A percentile compares a stretch with the other conserved stretches of the same genome.
phyloP scores from a whole-genome alignment of 2,329 filamentous ascomycete species.

The Amesomyces nigricolor region DNA sequence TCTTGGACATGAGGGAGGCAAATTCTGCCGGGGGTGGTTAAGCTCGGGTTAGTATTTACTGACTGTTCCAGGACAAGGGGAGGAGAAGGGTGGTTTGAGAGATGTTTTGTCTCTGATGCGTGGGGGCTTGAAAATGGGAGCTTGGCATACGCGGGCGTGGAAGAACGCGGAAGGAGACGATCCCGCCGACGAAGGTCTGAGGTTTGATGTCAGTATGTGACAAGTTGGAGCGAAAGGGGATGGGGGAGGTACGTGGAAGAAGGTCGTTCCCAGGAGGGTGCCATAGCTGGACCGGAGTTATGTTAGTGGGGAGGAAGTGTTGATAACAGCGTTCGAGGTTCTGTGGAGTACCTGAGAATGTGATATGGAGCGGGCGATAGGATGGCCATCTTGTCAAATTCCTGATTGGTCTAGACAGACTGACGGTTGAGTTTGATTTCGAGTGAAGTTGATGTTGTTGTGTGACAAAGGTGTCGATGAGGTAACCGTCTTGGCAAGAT shows the following conservation, averaged over 20 bases:
- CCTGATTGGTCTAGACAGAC: not conserved
- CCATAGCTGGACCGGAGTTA: conserved; percentile 60
- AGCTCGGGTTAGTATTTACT: conserved; percentile 39
- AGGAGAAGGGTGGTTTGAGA: conserved; percentile 38
- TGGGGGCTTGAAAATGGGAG: too few relatives aligned
- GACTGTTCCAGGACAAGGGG: conserved; percentile 44
- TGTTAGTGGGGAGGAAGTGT: not conserved
- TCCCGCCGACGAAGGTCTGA: conserved; percentile 9
- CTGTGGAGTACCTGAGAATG: conserved; percentile 45
- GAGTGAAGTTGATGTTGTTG: not conserved
- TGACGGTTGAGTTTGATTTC: not conserved
- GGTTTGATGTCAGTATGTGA: not conserved
- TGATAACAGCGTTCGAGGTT: not conserved
- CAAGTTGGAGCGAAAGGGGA: not conserved
- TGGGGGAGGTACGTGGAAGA: conserved; percentile 63
- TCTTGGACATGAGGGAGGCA: conserved; percentile 67
- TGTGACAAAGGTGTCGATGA: not conserved
- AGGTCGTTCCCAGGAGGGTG: conserved; percentile 75
- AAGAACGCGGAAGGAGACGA: conserved; percentile 9
- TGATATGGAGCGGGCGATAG: conserved; percentile 67
- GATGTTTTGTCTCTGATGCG: not conserved
- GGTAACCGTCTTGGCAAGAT: conserved; percentile 3
- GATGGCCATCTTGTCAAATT: not conserved
- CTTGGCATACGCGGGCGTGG: conserved; percentile 12
- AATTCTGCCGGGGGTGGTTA: conserved; percentile 60